phyloP scores from a whole-genome alignment of 148 eudicot species.

The Fagopyrum esculentum region DNA sequence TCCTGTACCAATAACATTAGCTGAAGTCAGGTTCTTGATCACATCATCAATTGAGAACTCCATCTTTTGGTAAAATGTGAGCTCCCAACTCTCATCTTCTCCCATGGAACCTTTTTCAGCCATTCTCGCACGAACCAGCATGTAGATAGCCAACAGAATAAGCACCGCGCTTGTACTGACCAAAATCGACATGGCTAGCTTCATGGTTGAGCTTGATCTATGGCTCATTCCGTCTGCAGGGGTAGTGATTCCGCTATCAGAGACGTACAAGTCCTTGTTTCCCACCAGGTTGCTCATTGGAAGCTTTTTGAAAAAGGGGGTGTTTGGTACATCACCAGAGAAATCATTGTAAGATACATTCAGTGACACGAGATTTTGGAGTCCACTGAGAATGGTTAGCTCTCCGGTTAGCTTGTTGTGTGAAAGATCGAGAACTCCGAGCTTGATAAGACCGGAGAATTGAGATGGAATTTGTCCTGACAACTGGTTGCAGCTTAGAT shows the following conservation, averaged over 20 bases:
- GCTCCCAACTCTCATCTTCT: slow-evolving; percentile 62
- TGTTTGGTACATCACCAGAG: slow-evolving; percentile 72
- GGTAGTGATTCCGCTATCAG: slow-evolving; percentile 30
- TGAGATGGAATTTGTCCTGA: slow-evolving; percentile 67
- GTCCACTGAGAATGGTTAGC: slow-evolving; percentile 42
- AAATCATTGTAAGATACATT: slow-evolving; percentile 79
- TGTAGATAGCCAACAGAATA: slow-evolving; percentile 55
- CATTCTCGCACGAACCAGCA: slow-evolving; percentile 37
- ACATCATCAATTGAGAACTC: slow-evolving; percentile 77
- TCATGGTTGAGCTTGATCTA: slow-evolving; percentile 39
- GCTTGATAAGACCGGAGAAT: slow-evolving; percentile 54
- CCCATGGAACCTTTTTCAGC: slow-evolving; percentile 16
- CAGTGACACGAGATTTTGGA: slow-evolving; percentile 80
- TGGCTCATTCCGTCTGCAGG: slow-evolving; percentile 11
- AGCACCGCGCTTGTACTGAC: slow-evolving; percentile 61
- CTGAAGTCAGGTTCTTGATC: slow-evolving; percentile 51
- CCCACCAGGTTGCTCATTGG: slow-evolving; percentile 62
- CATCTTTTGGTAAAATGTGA: slow-evolving; percentile 88
- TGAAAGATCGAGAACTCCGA: slow-evolving; percentile 79
- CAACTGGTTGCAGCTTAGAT: slow-evolving; percentile 69
- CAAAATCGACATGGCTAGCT: slow-evolving; percentile 67
- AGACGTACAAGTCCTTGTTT: slow-evolving; percentile 44
- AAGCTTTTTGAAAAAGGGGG: slow-evolving; percentile 78
- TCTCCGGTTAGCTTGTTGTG: slow-evolving; percentile 69
- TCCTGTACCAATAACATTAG: slow-evolving; percentile 88